Evolutionary conservation across 2,329 filamentous ascomycete genomes (phyloP), one percentile per base, ranked within the genome.

Genomic region (Huntiella omanensis): DNA sequence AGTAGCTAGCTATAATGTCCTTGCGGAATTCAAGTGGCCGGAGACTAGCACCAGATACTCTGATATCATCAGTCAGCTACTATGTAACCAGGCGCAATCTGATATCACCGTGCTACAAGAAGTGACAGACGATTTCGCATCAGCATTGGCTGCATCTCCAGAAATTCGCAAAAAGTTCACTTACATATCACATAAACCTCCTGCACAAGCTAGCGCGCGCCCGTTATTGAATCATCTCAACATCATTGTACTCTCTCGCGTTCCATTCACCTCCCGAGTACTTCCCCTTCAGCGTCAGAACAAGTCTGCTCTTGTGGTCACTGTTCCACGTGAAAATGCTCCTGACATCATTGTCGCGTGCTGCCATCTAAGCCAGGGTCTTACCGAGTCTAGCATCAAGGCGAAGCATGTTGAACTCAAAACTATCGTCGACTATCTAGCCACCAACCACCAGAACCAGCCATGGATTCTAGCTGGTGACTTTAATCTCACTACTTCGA

Each of bases 401-500:
- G 62, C 67, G 1, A 80, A 78, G 56, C 70, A 67, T 51, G 58
- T 60, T 0, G 75, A 81, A 52, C 55, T 80, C 11, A 64, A 68
- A 40, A 63, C 58, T 15, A 55, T 81, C 1, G 54, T 70, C 2
- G 56, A 56, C 5, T 58, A 75, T 54, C 52, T 80, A 12, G 53
- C 58, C 0, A 68, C 72, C 40, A 51, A 59, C 1, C 39, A 48
- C 13, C 6, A n/a, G 2, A 46, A 57, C 0, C 64, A 67, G 34
- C 64, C 71, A 4, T 74, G 69, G 62, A 60, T 80, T 3, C 53
- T 82, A 15, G 70, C 71, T 0, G 77, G 77, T 3, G 75, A 80
- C 54, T 76, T 80, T 55, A 81, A 81, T 53, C 60, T 80, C 17
- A 63, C 69, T 5, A 77, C 75, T 0, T 81, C 77, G 1, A 59